A percentile compares a stretch with the other conserved stretches of the same genome.
phyloP scores from a whole-genome alignment of 1,139 yeast species.

The Diutina siamensis region DNA sequence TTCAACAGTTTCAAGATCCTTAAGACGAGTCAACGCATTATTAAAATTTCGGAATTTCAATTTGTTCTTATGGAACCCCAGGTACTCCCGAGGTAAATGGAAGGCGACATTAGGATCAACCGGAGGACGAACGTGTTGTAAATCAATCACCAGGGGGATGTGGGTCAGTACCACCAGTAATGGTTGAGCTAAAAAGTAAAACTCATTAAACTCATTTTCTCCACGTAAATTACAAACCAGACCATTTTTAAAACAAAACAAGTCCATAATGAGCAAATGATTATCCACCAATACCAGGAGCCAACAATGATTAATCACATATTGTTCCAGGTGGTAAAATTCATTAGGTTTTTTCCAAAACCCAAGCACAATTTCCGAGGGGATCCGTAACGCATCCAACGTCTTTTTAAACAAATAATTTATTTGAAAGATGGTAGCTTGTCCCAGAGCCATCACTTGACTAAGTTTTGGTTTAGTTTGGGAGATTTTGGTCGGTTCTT shows the following conservation, averaged over 20 bases:
- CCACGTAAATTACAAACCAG: slow-evolving; percentile 23
- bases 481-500: slow-evolving; percentile 26
- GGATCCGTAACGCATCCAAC: slow-evolving; percentile 58
- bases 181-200: slow-evolving; percentile 75
- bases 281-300: slow-evolving; percentile 63
- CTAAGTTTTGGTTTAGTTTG: slow-evolving; percentile 30
- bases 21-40: slow-evolving; percentile 62
- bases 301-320: slow-evolving; percentile 81
- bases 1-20: slow-evolving; percentile 71
- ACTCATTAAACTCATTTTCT: slow-evolving; percentile 26
- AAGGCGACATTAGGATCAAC: slow-evolving; percentile 69
- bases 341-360: slow-evolving; percentile 72
- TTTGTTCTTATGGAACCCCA: slow-evolving; percentile 56
- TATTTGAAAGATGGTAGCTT: slow-evolving; percentile 56
- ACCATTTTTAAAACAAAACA: slow-evolving; percentile 25
- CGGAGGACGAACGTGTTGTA: slow-evolving; percentile 82
- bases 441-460: slow-evolving; percentile 27
- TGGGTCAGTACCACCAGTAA: slow-evolving; percentile 70
- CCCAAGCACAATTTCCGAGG: slow-evolving; percentile 70
- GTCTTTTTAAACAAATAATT: slow-evolving; percentile 68
- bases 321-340: slow-evolving; percentile 37
- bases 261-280: slow-evolving; percentile 61
- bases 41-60: slow-evolving; percentile 58
- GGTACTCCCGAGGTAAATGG: slow-evolving; percentile 74
- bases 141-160: slow-evolving; percentile 64